Evolutionary conservation across 805 yeast species (phyloP).

Genomic region (Yarrowia sp.): DNA sequence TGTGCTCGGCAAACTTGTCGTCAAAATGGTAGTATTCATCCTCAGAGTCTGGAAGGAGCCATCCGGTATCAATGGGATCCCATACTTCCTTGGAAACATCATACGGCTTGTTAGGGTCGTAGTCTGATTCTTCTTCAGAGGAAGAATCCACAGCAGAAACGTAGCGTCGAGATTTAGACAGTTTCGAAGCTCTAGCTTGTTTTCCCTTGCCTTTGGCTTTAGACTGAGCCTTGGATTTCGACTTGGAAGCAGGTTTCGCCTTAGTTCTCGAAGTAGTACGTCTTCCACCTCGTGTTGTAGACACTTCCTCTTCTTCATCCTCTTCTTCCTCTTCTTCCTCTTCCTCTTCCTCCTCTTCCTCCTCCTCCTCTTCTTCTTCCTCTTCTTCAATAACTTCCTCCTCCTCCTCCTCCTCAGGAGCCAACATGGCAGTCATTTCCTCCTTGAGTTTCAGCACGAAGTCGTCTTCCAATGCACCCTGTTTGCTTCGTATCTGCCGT

Average conservation of each 20-base stretch:
- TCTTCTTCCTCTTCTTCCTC: background rate
- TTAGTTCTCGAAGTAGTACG: background rate
- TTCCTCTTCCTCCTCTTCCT: slow-evolving; percentile 6
- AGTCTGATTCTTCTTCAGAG: slow-evolving; percentile 31
- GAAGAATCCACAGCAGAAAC: slow-evolving; percentile 33
- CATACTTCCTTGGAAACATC: slow-evolving; percentile 22
- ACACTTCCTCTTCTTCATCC: too few species aligned
- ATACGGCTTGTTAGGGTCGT: slow-evolving; percentile 30
- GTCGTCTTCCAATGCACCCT: slow-evolving; percentile 39
- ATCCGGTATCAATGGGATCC: slow-evolving; percentile 32
- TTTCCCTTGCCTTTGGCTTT: slow-evolving; percentile 1
- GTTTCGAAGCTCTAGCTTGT: slow-evolving; percentile 14
- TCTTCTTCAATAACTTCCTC: background rate
- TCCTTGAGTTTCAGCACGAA: slow-evolving; percentile 44
- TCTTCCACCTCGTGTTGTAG: background rate
- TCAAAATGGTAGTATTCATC: slow-evolving; percentile 38
- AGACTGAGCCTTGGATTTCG: background rate
- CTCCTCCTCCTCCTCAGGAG: slow-evolving; percentile 31
- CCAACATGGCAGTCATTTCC: slow-evolving; percentile 43
- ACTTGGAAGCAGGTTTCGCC: background rate
- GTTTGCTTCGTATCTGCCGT: slow-evolving; percentile 42
- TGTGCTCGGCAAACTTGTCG: slow-evolving; percentile 37
- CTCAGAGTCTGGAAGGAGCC: slow-evolving; percentile 33
- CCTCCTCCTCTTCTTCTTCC: slow-evolving; percentile 30
- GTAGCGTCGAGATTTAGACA: slow-evolving; percentile 24